These are phyloP conservation scores for Leccinellum luteum DNA, from an alignment of 768 basidiomycete species.

Conservation along the genomic window DNA sequence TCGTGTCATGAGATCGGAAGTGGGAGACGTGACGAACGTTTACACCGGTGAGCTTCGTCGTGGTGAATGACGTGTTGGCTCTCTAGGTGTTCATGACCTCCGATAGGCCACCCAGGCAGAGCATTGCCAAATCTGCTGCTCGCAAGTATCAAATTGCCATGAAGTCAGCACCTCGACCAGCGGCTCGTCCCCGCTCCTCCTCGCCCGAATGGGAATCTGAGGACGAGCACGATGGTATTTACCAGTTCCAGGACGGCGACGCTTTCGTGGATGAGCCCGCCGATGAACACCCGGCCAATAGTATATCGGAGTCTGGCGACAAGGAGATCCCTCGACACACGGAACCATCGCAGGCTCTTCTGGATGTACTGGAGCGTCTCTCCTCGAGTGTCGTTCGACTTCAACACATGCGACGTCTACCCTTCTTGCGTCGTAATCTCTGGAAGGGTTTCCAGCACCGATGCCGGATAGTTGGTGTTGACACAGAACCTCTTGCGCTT, in stretches of 20 bases:
- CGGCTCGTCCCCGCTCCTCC: background rate
- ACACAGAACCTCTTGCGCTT: constrained; percentile 23
- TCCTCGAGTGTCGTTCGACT: constrained; percentile 34
- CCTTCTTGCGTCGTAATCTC: constrained; percentile 57
- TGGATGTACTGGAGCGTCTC: constrained; percentile 35
- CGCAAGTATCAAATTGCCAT: constrained; percentile 10
- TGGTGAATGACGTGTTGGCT: background rate
- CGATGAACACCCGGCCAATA: background rate
- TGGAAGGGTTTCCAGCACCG: constrained; percentile 44
- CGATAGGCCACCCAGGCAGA: constrained; percentile 8
- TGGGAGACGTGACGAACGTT: constrained; percentile 2
- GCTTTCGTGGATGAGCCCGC: background rate
- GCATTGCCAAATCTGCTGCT: constrained; percentile 11
- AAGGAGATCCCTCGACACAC: constrained; percentile 2
- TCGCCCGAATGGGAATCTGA: constrained; percentile 4
- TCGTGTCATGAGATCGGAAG: background rate
- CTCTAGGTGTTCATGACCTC: constrained; percentile 1
- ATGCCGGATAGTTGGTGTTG: constrained; percentile 40
- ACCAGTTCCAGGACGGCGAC: constrained; percentile 3
- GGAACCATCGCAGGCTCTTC: constrained; percentile 34
- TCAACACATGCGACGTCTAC: constrained; percentile 41
- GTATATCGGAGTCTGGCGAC: constrained; percentile 10
- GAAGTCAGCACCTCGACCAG: constrained; percentile 9
- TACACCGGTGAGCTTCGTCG: constrained; percentile 4
- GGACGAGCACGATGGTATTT: background rate